Conservation (phyloP, 2,329 filamentous ascomycete species). For the Plectosphaerella plurivora region DNA sequence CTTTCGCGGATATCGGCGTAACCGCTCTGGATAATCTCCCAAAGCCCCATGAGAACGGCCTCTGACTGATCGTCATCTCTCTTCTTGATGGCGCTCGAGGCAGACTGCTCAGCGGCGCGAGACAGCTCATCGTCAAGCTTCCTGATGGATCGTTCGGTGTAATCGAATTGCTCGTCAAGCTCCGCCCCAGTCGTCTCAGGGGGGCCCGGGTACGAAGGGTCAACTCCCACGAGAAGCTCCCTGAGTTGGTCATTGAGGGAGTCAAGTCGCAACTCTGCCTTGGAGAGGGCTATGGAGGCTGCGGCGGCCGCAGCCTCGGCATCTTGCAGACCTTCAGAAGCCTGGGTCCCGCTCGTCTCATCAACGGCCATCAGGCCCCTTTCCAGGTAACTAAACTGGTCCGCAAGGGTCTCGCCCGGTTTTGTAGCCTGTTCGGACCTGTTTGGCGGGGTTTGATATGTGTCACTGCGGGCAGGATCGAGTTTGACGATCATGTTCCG, state of each 20-base stretch:
- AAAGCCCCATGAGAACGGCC: conserved; percentile 46
- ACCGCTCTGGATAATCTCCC: conserved; percentile 53
- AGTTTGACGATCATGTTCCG: conserved; percentile 62
- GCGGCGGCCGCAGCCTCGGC: conserved; percentile 16
- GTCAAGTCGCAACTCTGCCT: conserved; percentile 51
- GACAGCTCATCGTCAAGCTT: conserved; percentile 40
- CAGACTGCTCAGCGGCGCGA: conserved; percentile 26
- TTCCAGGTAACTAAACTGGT: conserved; percentile 68
- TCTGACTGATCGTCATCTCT: conserved; percentile 53
- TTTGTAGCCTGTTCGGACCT: conserved; percentile 26
- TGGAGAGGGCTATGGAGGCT: conserved; percentile 21
- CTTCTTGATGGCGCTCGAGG: conserved; percentile 20
- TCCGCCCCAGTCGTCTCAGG: conserved; percentile 53
- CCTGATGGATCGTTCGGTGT: conserved; percentile 59
- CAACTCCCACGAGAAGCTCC: conserved; percentile 46
- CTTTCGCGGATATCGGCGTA: conserved; percentile 51
- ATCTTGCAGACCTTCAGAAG: conserved; percentile 14
- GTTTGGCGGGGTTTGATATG: conserved; percentile 39
- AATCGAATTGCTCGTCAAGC: conserved; percentile 63
- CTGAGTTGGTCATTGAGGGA: conserved; percentile 62
- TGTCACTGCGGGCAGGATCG: conserved; percentile 50
- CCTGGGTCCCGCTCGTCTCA: conserved; percentile 46
- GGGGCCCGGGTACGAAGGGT: conserved; percentile 48
- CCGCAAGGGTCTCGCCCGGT: conserved; percentile 41
- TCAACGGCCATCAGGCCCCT: conserved; percentile 58